Evolutionary conservation across 2,329 filamentous ascomycete genomes (phyloP).

Genomic region (Nothomitra cinnamomea): DNA sequence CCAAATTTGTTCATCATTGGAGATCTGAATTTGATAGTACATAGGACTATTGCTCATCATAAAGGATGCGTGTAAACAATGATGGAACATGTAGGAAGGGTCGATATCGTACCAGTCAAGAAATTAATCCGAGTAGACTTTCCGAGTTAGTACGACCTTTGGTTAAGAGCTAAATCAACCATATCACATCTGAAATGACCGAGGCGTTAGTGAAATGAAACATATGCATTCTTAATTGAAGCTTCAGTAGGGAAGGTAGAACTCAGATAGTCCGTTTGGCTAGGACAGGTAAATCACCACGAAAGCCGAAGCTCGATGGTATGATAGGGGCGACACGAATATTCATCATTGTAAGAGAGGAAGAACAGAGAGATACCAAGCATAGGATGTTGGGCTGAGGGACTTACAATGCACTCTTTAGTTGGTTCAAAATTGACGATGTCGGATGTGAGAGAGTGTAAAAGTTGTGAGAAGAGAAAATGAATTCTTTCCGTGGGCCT

Average conservation of each 20-base stretch:
- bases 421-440: background rate
- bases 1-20: slow-evolving; percentile 27
- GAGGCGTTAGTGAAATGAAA: background rate
- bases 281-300: slow-evolving; percentile 44
- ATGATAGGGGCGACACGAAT: slow-evolving; percentile 46
- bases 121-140: too few relatives aligned
- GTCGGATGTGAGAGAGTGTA: background rate
- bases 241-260: slow-evolving; percentile 8
- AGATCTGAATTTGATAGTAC: slow-evolving; percentile 34
- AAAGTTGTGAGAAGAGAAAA: background rate
- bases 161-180: too few relatives aligned
- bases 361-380: slow-evolving; percentile 7
- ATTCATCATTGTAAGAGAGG: slow-evolving; percentile 33
- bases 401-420: background rate
- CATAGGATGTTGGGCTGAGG: too few relatives aligned
- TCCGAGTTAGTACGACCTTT: background rate
- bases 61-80: slow-evolving; percentile 1
- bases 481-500: too few relatives aligned
- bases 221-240: slow-evolving; percentile 5
- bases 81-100: background rate
- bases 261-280: slow-evolving; percentile 44
- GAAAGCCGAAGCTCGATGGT: slow-evolving; percentile 24
- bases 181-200: background rate
- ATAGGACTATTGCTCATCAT: slow-evolving; percentile 26
- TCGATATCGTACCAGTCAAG: background rate